Conservation (phyloP, 768 basidiomycete species). For the Russula vinacea region DNA sequence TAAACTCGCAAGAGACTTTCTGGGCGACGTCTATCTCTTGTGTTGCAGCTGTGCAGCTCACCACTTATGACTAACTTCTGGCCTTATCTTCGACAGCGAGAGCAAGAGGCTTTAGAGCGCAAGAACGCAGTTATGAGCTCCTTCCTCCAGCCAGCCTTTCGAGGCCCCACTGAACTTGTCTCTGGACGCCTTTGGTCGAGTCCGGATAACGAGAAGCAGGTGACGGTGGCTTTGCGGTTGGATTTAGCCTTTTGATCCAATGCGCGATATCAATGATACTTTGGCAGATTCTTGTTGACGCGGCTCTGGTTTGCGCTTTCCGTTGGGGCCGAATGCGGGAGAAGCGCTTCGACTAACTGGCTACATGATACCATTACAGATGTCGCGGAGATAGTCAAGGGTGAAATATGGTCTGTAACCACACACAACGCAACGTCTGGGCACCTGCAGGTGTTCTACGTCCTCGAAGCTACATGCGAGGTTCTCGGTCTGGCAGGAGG, state of each 20-base stretch:
- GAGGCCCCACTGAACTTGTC: slow-evolving; percentile 38
- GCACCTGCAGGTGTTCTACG: slow-evolving; percentile 44
- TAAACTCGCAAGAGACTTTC: slow-evolving; percentile 47
- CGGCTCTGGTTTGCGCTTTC: slow-evolving; percentile 63
- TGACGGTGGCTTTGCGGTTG: slow-evolving; percentile 55
- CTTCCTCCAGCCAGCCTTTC: slow-evolving; percentile 47
- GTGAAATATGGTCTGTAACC: slow-evolving; percentile 60
- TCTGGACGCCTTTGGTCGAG: slow-evolving; percentile 53
- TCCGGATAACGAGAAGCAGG: slow-evolving; percentile 57
- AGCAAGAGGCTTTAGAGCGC: slow-evolving; percentile 42
- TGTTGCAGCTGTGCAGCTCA: slow-evolving; percentile 39
- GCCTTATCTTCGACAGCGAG: slow-evolving; percentile 63
- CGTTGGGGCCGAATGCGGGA: slow-evolving; percentile 37
- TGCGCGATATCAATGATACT: not conserved
- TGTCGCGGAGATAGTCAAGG: slow-evolving; percentile 49
- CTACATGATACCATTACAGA: slow-evolving; percentile 43
- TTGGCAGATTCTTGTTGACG: slow-evolving; percentile 57
- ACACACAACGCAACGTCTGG: slow-evolving; percentile 27
- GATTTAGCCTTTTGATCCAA: slow-evolving; percentile 21
- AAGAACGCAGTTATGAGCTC: slow-evolving; percentile 45
- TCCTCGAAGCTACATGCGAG: slow-evolving; percentile 72
- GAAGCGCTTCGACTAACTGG: slow-evolving; percentile 37
- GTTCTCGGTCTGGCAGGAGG: slow-evolving; percentile 49
- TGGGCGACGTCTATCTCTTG: slow-evolving; percentile 47
- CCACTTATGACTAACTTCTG: slow-evolving; percentile 58